These are phyloP conservation scores for Fusarium sp. DNA, from an alignment of 2,329 filamentous ascomycete genomes.

Conservation along the genomic window DNA sequence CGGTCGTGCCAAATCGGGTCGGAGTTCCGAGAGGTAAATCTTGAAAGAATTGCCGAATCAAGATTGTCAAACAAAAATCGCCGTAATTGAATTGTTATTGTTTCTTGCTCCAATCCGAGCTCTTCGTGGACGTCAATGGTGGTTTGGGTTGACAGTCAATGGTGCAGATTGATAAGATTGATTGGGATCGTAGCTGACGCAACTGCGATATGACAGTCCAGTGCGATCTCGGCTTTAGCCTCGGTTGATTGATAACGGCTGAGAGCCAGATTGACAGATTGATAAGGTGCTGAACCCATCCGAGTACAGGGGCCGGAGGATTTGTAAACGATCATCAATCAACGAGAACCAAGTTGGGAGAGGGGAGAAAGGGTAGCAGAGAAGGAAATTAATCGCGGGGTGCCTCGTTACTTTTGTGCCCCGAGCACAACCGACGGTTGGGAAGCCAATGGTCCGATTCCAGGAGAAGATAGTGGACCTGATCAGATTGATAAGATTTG, in stretches of 20 bases:
- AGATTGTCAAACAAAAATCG: conserved; percentile 18
- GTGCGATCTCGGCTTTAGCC: conserved; percentile 32
- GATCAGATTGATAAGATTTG: conserved; percentile 62
- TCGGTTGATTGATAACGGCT: conserved; percentile 22
- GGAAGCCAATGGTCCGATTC: conserved; percentile 48
- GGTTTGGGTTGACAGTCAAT: conserved; percentile 4
- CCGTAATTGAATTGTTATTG: not conserved
- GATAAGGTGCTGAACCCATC: conserved; percentile 20
- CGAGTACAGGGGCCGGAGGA: conserved; percentile 6
- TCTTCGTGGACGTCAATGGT: conserved; percentile 1
- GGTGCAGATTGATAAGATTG: conserved; percentile 37
- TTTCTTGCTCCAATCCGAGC: not conserved
- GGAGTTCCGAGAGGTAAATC: conserved; percentile 41
- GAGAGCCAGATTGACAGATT: conserved; percentile 19
- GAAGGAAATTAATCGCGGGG: conserved; percentile 42
- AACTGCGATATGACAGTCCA: conserved; percentile 18
- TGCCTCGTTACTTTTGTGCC: conserved; percentile 44
- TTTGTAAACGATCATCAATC: conserved; percentile 5
- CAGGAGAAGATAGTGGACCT: conserved; percentile 48
- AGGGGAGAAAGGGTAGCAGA: conserved; percentile 20
- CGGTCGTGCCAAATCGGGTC: conserved; percentile 35
- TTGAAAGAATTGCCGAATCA: not conserved
- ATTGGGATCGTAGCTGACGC: conserved; percentile 16
- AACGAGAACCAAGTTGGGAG: not conserved
- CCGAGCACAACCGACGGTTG: conserved; percentile 39